phyloP scores from a whole-genome alignment of 2,329 filamentous ascomycete genomes.

The Diaporthe helianthi region DNA sequence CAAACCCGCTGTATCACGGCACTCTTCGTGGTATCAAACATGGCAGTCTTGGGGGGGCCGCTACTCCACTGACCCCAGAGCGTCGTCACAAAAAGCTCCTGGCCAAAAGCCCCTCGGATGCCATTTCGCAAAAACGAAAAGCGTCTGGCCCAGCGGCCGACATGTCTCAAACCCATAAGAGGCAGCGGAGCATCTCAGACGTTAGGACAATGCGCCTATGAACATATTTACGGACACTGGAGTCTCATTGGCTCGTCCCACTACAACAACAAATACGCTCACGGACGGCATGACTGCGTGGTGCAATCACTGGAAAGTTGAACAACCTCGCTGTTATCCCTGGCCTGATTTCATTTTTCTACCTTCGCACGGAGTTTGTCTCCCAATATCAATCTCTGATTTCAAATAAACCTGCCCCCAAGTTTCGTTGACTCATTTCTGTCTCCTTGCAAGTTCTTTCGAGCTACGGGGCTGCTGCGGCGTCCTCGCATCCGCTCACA shows the following conservation, averaged over 20 bases:
- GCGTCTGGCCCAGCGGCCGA: slow-evolving; percentile 50
- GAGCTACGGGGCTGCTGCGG: neutral
- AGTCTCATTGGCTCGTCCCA: neutral
- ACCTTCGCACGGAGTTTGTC: neutral
- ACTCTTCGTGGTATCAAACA: slow-evolving; percentile 69
- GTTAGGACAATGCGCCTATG: slow-evolving; percentile 52
- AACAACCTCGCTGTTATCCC: slow-evolving; percentile 30
- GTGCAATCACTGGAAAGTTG: neutral
- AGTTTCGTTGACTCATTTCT: neutral
- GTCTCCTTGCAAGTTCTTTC: neutral
- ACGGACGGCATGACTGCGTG: slow-evolving; percentile 52
- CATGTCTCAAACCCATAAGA: slow-evolving; percentile 55
- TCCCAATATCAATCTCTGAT: neutral
- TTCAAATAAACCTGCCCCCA: neutral
- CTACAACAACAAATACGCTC: slow-evolving; percentile 46
- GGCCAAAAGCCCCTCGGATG: slow-evolving; percentile 58
- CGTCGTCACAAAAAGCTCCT: slow-evolving; percentile 62
- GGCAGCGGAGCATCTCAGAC: slow-evolving; percentile 66
- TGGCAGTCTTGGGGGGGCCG: slow-evolving; percentile 70
- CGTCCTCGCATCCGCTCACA: neutral
- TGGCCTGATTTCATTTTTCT: slow-evolving; percentile 27
- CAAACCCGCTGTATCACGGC: slow-evolving; percentile 65
- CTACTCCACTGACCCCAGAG: slow-evolving; percentile 72
- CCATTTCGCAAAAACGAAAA: slow-evolving; percentile 61
- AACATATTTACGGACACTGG: neutral